Evolutionary conservation across 805 yeast genomes (phyloP), one percentile per base, ranked within the genome.

Genomic region (Wickerhamomyces sydowiorum): DNA sequence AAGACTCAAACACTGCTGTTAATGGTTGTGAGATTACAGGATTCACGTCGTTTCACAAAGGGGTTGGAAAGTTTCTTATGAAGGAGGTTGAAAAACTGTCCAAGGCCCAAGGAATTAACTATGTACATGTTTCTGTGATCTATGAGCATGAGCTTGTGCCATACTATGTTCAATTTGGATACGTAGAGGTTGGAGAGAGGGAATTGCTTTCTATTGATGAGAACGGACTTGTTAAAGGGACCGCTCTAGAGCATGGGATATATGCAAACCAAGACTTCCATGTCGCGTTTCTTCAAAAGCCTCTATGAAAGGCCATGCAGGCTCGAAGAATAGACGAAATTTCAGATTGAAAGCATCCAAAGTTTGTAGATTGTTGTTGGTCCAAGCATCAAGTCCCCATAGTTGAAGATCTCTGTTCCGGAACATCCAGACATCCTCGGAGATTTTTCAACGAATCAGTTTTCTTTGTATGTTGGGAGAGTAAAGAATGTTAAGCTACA

Each of bases 251-350:
- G 33, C 49, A 49, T 33, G 55, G 48, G 2, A 39, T 52, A 9
- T 46, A 43, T 19, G 59, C 59, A 3, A 29, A 33, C 6, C 33
- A 41, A 19, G 47, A 45, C 29, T 54, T 52, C 48, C 54, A 53
- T 23, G 44, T 53, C 14, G 51, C 49, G 1, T 49, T 45, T 36
- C 23, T 54, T 37, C 46, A 38, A 33, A 47, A 46, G 24, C 14
- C 18, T 5, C 21, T 18, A 7, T 25, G 20, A 12, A 14, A n/a
- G n/a, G n/a, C n/a, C n/a, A n/a, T n/a, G n/a, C n/a, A n/a, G n/a
- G n/a, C n/a, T n/a, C n/a, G n/a, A n/a, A n/a, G n/a, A n/a, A n/a
- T n/a, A n/a, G n/a, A n/a, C n/a, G n/a, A n/a, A n/a, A n/a, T n/a
- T n/a, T n/a, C n/a, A n/a, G n/a, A n/a, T n/a, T n/a, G n/a, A n/a